Base-by-base conservation (phyloP, 306 rosid species). In the Crataegus laevigata region DNA sequence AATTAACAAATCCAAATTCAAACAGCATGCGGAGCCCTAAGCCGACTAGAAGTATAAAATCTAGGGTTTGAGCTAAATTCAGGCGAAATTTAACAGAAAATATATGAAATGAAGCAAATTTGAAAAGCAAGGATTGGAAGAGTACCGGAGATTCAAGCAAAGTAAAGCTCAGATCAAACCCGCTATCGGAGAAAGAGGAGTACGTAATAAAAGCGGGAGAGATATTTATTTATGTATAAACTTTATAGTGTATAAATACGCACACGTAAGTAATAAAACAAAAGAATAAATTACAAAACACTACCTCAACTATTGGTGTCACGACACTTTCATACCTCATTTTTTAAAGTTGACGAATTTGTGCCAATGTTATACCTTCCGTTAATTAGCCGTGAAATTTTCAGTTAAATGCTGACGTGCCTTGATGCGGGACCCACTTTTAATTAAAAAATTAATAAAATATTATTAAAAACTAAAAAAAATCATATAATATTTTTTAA, bases 101-200 rank as follows among this genome's bases (percentile, higher is more conserved):
- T 3, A 63, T 13, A 32, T 65, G 15, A 65, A 65, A 65, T 11
- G 69, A 34, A 43, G 18, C 14, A 65, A 65, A 21, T 19, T 12
- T 43, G 55, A 43, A 43, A 11, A 68, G 72, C 36, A 14, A 40
- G 12, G 54, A 42, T 67, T 67, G 4, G 13, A 67, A 40, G 6
- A 68, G 72, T 25, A 68, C 72, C 72, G 45, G 38, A 43, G 72
- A 68, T 68, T 65, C 47, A 65, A 34, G 50, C 55, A 68, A 68
- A 68, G 72, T 24, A n/a, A 43, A 42, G 72, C 8, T 15, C 34
- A 42, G 24, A 68, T 68, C 72, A 68, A 43, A 43, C 34, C 55
- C 8, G 12, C 34, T 42, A 68, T 24, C 57, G 4, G 55, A 24
- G 36, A 68, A 43, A 25, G 21, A 13, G 57, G 15, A 17, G n/a